phyloP scores from a whole-genome alignment of 768 basidiomycete genomes.

The Grammothele lineata region DNA sequence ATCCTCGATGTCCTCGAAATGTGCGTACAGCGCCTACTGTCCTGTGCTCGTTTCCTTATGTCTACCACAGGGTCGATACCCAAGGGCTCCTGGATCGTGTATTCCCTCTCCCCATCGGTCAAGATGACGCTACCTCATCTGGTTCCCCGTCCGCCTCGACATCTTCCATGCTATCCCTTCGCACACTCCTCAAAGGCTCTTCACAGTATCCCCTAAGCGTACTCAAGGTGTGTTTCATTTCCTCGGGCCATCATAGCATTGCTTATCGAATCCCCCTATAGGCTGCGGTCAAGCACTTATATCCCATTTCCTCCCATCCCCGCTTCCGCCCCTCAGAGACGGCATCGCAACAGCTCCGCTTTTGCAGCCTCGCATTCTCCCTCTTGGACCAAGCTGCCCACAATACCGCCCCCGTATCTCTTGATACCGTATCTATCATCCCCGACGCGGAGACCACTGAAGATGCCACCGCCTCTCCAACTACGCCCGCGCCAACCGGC shows the following conservation, averaged over 20 bases:
- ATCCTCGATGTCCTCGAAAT: slow-evolving; percentile 58
- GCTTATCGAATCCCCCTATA: slow-evolving; percentile 23
- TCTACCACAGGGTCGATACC: slow-evolving; percentile 50
- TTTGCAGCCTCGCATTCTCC: slow-evolving; percentile 69
- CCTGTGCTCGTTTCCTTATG: no score
- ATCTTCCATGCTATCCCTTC: slow-evolving; percentile 39
- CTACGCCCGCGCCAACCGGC: slow-evolving; percentile 22
- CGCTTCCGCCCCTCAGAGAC: slow-evolving; percentile 60
- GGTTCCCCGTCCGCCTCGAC: slow-evolving; percentile 21
- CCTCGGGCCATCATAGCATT: not conserved
- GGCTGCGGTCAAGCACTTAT: slow-evolving; percentile 63
- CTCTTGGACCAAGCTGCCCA: slow-evolving; percentile 69
- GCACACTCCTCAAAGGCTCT: slow-evolving; percentile 51
- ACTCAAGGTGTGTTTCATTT: slow-evolving; percentile 38
- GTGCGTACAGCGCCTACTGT: slow-evolving; percentile 30
- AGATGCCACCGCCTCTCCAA: slow-evolving; percentile 24
- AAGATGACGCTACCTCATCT: slow-evolving; percentile 38
- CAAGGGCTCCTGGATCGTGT: slow-evolving; percentile 80
- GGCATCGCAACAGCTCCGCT: slow-evolving; percentile 65
- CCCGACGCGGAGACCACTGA: slow-evolving; percentile 18
- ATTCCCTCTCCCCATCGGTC: slow-evolving; percentile 49
- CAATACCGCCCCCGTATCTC: slow-evolving; percentile 39
- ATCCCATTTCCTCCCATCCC: slow-evolving; percentile 63
- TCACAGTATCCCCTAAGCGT: slow-evolving; percentile 50
- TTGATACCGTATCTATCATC: slow-evolving; percentile 44